Percentiles rank a stretch among this genome's conserved stretches.
These are phyloP conservation scores for Colletotrichum sp. DNA, from an alignment of 2,329 filamentous ascomycete genomes.

Conservation along the genomic window DNA sequence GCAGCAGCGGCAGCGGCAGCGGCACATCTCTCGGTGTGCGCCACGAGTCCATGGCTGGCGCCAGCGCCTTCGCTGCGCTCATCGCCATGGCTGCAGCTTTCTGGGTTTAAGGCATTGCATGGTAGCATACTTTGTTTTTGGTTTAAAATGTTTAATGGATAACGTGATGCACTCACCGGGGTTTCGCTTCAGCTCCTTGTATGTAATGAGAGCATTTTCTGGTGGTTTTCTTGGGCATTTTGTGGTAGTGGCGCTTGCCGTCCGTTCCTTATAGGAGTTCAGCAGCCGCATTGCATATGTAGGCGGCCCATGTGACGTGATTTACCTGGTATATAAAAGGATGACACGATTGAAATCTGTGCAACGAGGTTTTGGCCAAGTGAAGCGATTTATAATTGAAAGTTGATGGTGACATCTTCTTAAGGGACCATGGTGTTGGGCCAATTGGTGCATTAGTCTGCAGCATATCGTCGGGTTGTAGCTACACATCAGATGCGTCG, in stretches of 20 bases:
- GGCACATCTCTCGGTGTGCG: conserved; percentile 26
- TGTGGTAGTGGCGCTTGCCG: conserved; percentile 21
- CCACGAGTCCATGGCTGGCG: conserved; percentile 32
- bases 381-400: not conserved
- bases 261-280: conserved; percentile 10
- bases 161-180: not conserved
- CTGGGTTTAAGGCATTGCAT: conserved; percentile 26
- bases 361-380: not conserved
- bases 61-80: conserved; percentile 41
- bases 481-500: not conserved
- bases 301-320: not conserved
- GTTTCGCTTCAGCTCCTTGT: conserved; percentile 1
- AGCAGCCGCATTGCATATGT: not conserved
- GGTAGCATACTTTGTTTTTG: not conserved
- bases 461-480: not conserved
- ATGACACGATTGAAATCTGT: not conserved
- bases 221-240: not conserved
- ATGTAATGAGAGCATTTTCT: conserved; percentile 7
- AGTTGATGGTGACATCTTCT: not conserved
- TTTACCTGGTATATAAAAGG: not conserved
- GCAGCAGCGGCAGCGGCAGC: conserved; percentile 15
- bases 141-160: not conserved
- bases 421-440: not conserved
- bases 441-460: not conserved
- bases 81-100: conserved; percentile 38